Evolutionary conservation across 2,329 filamentous ascomycete genomes (phyloP).

Genomic region (Clonostachys byssicola): DNA sequence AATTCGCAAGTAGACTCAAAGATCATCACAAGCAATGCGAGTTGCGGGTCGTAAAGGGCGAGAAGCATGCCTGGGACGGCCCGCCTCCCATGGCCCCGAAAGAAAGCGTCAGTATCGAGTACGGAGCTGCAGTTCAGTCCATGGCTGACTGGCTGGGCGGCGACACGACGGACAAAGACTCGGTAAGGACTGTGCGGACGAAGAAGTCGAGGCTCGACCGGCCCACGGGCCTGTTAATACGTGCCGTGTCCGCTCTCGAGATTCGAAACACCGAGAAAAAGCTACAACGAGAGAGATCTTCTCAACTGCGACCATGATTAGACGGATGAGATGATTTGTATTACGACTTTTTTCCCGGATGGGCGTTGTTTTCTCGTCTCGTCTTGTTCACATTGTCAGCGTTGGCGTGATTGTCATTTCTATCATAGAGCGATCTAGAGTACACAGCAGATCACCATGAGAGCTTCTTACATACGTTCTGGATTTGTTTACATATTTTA

Average conservation of each 20-base stretch:
- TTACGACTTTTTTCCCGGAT: no score
- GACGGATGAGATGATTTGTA: no score
- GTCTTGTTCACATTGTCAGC: no score
- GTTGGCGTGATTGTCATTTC: no score
- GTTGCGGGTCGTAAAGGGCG: constrained; percentile 36
- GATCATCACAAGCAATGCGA: constrained; percentile 22
- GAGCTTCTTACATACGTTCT: no score
- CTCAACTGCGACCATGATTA: no score
- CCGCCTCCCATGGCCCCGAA: constrained; percentile 38
- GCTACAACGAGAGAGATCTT: not conserved
- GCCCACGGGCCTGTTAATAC: constrained; percentile 12
- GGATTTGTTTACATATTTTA: no score
- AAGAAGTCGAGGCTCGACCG: constrained; percentile 22
- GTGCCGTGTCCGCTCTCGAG: constrained; percentile 15
- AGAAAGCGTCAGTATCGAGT: constrained; percentile 37
- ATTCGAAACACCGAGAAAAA: not conserved
- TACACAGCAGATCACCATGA: no score
- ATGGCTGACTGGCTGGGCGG: constrained; percentile 36
- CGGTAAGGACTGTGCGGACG: constrained; percentile 23
- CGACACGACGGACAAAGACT: constrained; percentile 25
- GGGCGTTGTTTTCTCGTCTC: no score
- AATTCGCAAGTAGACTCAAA: constrained; percentile 55
- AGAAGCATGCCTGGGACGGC: constrained; percentile 45
- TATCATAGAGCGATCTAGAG: no score
- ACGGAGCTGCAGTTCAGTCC: constrained; percentile 33